Conservation (phyloP, 2,329 filamentous ascomycete genomes). For the Cladosporium phlei region DNA sequence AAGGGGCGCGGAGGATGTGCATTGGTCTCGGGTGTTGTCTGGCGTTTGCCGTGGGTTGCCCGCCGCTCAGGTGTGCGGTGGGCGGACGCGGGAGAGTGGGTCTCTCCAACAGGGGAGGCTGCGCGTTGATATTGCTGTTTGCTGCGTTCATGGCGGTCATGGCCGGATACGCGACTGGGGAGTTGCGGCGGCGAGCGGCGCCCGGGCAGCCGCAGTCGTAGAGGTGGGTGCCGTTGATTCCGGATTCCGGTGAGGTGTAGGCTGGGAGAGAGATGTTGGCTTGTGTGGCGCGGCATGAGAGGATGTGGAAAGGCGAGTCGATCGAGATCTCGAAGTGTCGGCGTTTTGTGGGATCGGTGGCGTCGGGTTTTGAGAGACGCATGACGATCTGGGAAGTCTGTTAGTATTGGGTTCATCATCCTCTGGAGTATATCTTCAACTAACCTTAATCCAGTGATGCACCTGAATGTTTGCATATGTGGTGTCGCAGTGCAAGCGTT, state of each 20-base stretch:
- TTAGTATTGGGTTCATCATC: no score
- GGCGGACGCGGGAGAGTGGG: slow-evolving; percentile 49
- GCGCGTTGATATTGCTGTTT: slow-evolving; percentile 25
- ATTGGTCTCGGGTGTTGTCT: slow-evolving; percentile 57
- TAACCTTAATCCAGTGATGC: slow-evolving; percentile 92
- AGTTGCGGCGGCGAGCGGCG: slow-evolving; percentile 50
- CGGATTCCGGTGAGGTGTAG: slow-evolving; percentile 57
- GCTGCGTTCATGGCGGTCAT: slow-evolving; percentile 51
- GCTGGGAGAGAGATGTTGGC: slow-evolving; percentile 81
- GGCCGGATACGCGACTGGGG: slow-evolving; percentile 48
- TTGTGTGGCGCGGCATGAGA: slow-evolving; percentile 88
- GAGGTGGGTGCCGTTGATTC: slow-evolving; percentile 29
- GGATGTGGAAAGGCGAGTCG: slow-evolving; percentile 88
- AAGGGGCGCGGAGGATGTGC: slow-evolving; percentile 75
- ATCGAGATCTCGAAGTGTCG: slow-evolving; percentile 95
- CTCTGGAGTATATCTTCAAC: slow-evolving; percentile 31
- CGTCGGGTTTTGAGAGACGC: slow-evolving; percentile 79
- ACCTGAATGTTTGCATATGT: slow-evolving; percentile 93
- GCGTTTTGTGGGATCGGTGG: slow-evolving; percentile 70
- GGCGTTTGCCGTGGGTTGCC: slow-evolving; percentile 33
- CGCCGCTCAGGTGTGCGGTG: slow-evolving; percentile 26
- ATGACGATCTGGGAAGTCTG: slow-evolving; percentile 68
- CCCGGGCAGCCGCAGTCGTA: slow-evolving; percentile 63
- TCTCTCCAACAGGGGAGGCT: slow-evolving; percentile 25
- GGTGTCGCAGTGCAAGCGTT: slow-evolving; percentile 78